These are phyloP conservation scores for Gossypium davidsonii DNA, from an alignment of 441 rosid genomes.

Conservation along the genomic window DNA sequence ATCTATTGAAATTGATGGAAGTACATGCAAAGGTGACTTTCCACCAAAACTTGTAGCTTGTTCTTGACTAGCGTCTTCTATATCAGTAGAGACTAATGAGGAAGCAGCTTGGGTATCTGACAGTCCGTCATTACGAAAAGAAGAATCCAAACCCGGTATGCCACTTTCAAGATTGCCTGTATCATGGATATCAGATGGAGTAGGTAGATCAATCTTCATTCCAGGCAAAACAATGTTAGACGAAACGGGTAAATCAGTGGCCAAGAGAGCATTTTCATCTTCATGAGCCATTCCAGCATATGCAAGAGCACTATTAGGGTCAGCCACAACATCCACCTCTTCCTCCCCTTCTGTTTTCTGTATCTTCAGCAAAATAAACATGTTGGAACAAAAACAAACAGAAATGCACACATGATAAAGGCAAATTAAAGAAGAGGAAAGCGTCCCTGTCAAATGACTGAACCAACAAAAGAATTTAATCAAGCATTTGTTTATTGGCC, in stretches of 20 bases:
- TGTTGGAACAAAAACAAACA: constrained; percentile 2
- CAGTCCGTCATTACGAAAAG: constrained; percentile 45
- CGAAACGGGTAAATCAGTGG: constrained; percentile 41
- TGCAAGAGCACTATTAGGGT: constrained; percentile 23
- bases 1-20: constrained; percentile 63
- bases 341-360: constrained; percentile 43
- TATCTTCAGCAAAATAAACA: constrained; percentile 27
- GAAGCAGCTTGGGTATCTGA: constrained; percentile 59
- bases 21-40: constrained; percentile 41
- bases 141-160: constrained; percentile 86
- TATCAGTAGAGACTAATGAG: constrained; percentile 49
- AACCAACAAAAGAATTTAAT: not conserved
- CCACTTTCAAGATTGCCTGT: constrained; percentile 49
- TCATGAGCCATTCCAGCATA: constrained; percentile 33
- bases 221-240: constrained; percentile 40
- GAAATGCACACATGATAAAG: constrained; percentile 6
- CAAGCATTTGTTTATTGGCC: not conserved
- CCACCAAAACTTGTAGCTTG: constrained; percentile 52
- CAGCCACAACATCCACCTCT: constrained; percentile 30
- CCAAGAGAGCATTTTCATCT: constrained; percentile 40
- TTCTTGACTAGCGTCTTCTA: constrained; percentile 61
- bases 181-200: constrained; percentile 43
- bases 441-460: not conserved
- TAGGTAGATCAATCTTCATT: constrained; percentile 24
- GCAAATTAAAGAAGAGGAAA: not conserved